Conservation (phyloP, 345 rosid genomes). For the Gossypium raimondii region DNA sequence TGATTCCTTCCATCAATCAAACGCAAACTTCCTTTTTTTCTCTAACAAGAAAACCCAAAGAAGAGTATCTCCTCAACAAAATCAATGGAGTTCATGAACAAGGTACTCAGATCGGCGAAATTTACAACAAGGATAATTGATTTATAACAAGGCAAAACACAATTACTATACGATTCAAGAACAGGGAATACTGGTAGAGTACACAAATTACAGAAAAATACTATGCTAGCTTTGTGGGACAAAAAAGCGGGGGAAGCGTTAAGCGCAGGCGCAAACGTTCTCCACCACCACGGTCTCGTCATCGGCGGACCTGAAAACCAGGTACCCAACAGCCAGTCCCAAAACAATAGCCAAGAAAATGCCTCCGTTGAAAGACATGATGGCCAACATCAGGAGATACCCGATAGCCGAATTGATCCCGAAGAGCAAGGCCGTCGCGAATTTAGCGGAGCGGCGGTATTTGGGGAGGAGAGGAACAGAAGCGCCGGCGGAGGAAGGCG, state of each 20-base stretch:
- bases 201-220: neutral
- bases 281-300: conserved; percentile 23
- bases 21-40: neutral
- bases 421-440: conserved; percentile 41
- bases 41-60: neutral
- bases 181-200: neutral
- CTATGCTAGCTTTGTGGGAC: neutral
- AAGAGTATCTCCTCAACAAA: neutral
- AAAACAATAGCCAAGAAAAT: conserved; percentile 64
- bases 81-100: too few species aligned
- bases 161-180: neutral
- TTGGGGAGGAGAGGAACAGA: conserved; percentile 37
- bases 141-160: neutral
- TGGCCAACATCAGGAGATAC: conserved; percentile 73
- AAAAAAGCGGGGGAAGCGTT: neutral
- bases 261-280: conserved; percentile 69
- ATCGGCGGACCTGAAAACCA: conserved; percentile 42
- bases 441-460: conserved; percentile 26
- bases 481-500: conserved; percentile 10
- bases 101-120: neutral
- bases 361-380: conserved; percentile 88
- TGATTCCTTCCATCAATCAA: neutral
- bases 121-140: neutral
- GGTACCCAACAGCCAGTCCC: conserved; percentile 63
- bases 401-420: conserved; percentile 69